Conservation (phyloP, 1,284 basidiomycete genomes). For the Schizopora paradoxa region DNA sequence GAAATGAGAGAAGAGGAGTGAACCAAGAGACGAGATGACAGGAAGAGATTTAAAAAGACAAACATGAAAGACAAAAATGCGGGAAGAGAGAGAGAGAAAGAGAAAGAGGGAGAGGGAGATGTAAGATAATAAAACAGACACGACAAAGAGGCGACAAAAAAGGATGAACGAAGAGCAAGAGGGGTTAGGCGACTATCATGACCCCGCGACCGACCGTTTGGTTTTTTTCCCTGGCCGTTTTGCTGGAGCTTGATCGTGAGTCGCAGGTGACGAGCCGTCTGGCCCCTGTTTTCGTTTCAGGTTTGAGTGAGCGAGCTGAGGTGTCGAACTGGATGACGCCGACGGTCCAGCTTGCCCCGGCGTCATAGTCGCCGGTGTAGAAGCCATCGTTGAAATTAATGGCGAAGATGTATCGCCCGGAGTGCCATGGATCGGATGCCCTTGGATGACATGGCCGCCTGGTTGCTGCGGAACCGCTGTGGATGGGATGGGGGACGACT, state of each 20-base stretch:
- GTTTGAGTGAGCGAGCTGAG: conserved; percentile 46
- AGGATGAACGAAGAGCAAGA: too few relatives aligned
- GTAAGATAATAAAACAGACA: conserved; percentile 25
- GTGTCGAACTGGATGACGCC: conserved; percentile 33
- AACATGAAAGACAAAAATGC: conserved; percentile 24
- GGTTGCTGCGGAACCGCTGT: not conserved
- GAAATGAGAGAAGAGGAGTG: conserved; percentile 3
- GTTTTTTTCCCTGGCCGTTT: conserved; percentile 51
- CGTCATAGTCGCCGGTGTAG: conserved; percentile 29
- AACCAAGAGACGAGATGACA: not conserved
- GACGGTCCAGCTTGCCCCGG: conserved; percentile 29
- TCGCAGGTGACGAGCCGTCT: conserved; percentile 48
- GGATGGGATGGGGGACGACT: conserved; percentile 17
- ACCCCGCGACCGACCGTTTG: conserved; percentile 40
- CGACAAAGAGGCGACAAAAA: conserved; percentile 27
- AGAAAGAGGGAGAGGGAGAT: conserved; percentile 28
- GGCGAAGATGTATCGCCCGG: conserved; percentile 40
- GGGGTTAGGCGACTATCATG: too few relatives aligned
- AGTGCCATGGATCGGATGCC: not conserved
- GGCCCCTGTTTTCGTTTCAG: conserved; percentile 56
- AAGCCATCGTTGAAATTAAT: conserved; percentile 48
- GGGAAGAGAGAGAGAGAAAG: conserved; percentile 25
- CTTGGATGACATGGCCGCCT: not conserved
- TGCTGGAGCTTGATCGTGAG: conserved; percentile 32
- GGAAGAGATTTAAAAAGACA: conserved; percentile 17